Percentiles rank a stretch among this genome's conserved stretches.
These are phyloP conservation scores for Macadamia tetraphylla DNA, from an alignment of 164 flowering plant genomes.

Conservation along the genomic window DNA sequence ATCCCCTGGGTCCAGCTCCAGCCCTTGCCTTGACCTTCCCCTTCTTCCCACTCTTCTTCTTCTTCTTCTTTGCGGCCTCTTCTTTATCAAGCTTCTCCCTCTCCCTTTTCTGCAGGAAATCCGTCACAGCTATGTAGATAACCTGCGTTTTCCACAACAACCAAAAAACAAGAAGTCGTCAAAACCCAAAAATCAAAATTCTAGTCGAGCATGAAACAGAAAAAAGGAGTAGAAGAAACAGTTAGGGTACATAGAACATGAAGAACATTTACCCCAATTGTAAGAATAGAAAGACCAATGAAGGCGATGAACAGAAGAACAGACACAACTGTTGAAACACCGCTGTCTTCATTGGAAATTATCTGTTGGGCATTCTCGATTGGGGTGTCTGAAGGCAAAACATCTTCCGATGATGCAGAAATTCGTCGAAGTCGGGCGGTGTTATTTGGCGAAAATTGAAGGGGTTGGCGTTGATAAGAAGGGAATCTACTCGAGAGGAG, in stretches of 20 bases:
- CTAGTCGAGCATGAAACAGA: neutral
- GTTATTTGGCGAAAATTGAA: conserved; percentile 3
- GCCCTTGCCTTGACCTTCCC: conserved; percentile 23
- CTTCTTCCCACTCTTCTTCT: conserved; percentile 39
- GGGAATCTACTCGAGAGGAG: conserved; percentile 7
- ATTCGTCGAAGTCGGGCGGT: conserved; percentile 22
- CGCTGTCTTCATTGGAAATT: conserved; percentile 32
- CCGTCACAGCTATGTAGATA: conserved; percentile 65
- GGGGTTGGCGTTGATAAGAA: conserved; percentile 10
- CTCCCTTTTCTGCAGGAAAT: conserved; percentile 75
- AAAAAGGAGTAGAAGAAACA: neutral
- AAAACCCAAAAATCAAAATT: conserved; percentile 15
- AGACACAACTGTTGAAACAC: conserved; percentile 33
- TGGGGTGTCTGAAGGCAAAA: conserved; percentile 23
- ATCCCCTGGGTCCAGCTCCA: conserved; percentile 67
- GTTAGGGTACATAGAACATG: neutral
- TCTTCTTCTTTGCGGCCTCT: conserved; percentile 2
- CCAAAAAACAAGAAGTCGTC: conserved; percentile 12
- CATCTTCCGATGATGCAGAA: conserved; percentile 27
- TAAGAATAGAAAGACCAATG: conserved; percentile 56
- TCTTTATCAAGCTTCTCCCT: neutral
- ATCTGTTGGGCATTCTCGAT: conserved; percentile 36
- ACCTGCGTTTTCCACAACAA: conserved; percentile 35
- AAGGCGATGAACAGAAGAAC: conserved; percentile 67
- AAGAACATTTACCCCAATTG: conserved; percentile 53